Evolutionary conservation across 2,329 filamentous ascomycete genomes (phyloP), one percentile per base, ranked within the genome.

Genomic region (Moelleriella libera): DNA sequence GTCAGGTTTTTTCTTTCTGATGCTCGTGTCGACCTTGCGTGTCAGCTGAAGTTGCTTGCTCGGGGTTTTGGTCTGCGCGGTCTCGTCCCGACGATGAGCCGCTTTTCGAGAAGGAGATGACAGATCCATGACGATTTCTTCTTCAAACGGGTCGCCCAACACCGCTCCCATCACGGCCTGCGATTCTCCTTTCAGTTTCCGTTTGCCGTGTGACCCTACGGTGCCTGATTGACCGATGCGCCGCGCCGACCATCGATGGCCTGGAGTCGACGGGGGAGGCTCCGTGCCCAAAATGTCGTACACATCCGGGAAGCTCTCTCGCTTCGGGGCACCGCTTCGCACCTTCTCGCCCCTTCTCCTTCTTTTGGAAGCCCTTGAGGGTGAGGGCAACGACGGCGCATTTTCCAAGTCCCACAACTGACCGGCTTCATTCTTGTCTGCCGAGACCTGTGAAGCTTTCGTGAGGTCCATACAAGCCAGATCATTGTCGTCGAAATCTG

Each of bases 261-360:
- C 50, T 4, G 66, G 64, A n/a, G 64, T 66, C 2, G 63, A 59
- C 28, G 55, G 54, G 12, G 60, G 65, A 41, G 63, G 64, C 10
- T 64, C 58, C 11, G 67, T 68, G 30, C 66, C 70, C 9, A 69
- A 58, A 44, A 71, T 60, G 44, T 76, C 65, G 51, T 72, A 68
- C 6, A 80, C 70, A 51, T 80, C 75, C 0, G 72, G 74, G 43
- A 76, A 79, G 14, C 72, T 68, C 34, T 70, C 68, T 11, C 69
- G 58, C 4, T 65, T 60, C 12, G 57, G 60, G 11, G 59, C 57
- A 10, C 63, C 58, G 30, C 58, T 55, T 49, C 60, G 65, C 50
- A 55, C 66, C 29, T 73, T 69, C 8, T 75, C 69, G 29, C 60
- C 62, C 50, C 72, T 75, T 55, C 77, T 78, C 51, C 73, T 61